Evolutionary conservation across 2,329 filamentous ascomycete genomes (phyloP), one percentile per base, ranked within the genome.

Genomic region (Fusarium sp.): DNA sequence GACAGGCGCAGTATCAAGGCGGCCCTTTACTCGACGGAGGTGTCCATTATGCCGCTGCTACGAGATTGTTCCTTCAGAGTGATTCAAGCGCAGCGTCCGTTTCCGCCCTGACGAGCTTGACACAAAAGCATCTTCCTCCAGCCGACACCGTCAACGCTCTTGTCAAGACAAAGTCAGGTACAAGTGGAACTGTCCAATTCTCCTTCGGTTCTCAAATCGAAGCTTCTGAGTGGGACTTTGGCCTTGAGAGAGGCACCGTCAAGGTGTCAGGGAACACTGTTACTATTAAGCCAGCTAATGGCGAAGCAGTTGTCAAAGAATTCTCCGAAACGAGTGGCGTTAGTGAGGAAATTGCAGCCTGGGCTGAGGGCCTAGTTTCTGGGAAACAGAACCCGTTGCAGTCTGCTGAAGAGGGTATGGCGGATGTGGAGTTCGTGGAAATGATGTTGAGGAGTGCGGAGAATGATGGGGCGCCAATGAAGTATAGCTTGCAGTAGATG

Each of bases 401-500:
- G 16, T 62, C 59, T 10, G n/a, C 59, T 8, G 24, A 62, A 7
- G 59, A 47, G 22, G 59, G 40, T 2, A 24, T 62, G 22, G 59
- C 59, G 9, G 59, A 62, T 24, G 24, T 62, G n/a, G 59, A 62
- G 40, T 47, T 62, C 24, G 27, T 50, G 7, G 40, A 47, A n/a
- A 47, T 34, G 9, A 62, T 62, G 24, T 29, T 62, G 29, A 27
- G 16, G 38, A 62, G 59, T 16, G 29, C 40, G 5, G 59, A 50
- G 40, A n/a, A 31, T 10, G 24, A 60, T 24, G 57, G 57, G 2
- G 4, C 14, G 4, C 24, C 29, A 10, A 45, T 45, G 37, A 31
- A 60, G 14, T 42, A 29, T 13, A n/a, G 6, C 9, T 10, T 59
- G 22, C 56, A 59, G 20, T 59, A 27, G 27, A 27, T 24, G 5